Conservation (phyloP, 768 basidiomycete species). For the Auricularia sp. region DNA sequence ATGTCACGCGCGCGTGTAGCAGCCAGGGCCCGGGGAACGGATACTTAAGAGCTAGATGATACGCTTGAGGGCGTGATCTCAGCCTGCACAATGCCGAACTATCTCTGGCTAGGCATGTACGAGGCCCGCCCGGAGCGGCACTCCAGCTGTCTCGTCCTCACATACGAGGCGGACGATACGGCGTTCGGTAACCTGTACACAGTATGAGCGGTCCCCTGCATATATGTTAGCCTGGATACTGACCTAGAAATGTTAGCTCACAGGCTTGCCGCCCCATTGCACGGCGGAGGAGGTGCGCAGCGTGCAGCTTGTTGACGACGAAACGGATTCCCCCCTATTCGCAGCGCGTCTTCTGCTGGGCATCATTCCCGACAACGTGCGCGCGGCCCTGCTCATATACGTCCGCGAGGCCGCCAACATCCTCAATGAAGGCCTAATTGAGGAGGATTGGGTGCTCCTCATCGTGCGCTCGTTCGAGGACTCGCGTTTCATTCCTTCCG, state of each 20-base stretch:
- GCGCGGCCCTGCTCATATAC: not conserved
- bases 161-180: not conserved
- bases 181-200: conserved; percentile 1
- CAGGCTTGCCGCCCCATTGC: not conserved
- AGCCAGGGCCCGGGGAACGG: too few relatives aligned
- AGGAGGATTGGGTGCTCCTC: not conserved
- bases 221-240: not conserved
- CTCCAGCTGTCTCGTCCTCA: conserved; percentile 1
- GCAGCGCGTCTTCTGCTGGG: not conserved
- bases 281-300: not conserved
- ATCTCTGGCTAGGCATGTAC: conserved; percentile 1
- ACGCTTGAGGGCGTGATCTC: not conserved
- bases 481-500: not conserved
- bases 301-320: not conserved
- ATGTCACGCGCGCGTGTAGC: too few relatives aligned
- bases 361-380: not conserved
- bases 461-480: conserved; percentile 1
- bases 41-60: too few relatives aligned
- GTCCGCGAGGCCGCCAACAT: not conserved
- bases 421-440: not conserved
- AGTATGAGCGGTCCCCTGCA: not conserved
- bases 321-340: not conserved
- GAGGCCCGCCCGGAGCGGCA: not conserved
- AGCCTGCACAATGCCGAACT: not conserved
- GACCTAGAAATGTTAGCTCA: not conserved